Evolutionary conservation across 2,329 filamentous ascomycete genomes (phyloP).

Genomic region (Paradendryphiella salina): DNA sequence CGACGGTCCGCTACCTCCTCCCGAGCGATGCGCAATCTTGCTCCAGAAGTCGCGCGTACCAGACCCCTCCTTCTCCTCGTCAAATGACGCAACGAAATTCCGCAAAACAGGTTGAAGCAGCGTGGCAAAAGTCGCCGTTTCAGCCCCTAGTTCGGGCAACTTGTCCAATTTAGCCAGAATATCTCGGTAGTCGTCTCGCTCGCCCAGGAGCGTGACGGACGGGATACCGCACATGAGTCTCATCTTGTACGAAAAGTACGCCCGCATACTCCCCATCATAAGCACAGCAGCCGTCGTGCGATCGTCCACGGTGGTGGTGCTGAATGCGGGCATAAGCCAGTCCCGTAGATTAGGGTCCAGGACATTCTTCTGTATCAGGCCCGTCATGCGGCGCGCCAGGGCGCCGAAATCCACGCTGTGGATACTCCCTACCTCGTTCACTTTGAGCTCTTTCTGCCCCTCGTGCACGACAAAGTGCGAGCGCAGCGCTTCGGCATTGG

Average conservation of each 20-base stretch:
- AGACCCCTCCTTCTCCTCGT: conserved; percentile 2
- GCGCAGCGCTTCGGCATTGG: conserved; percentile 27
- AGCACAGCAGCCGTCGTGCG: conserved; percentile 15
- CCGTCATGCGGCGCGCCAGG: conserved; percentile 11
- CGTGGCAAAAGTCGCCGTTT: conserved; percentile 11
- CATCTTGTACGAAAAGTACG: conserved; percentile 20
- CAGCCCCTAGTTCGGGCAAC: conserved; percentile 10
- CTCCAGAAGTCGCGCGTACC: conserved; percentile 17
- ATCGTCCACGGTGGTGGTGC: conserved; percentile 21
- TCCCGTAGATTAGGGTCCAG: conserved; percentile 12
- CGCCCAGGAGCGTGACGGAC: conserved; percentile 25
- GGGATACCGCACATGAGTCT: conserved; percentile 18
- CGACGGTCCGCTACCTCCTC: not conserved
- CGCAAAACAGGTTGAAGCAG: conserved; percentile 18
- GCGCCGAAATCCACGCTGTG: conserved; percentile 3
- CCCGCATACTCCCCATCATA: conserved; percentile 25
- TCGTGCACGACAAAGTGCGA: conserved; percentile 41
- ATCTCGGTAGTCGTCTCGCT: conserved; percentile 21
- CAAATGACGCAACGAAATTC: conserved; percentile 19
- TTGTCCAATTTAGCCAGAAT: conserved; percentile 21
- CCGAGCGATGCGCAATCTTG: conserved; percentile 6
- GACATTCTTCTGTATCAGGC: conserved; percentile 14
- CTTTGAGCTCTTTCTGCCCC: conserved; percentile 22
- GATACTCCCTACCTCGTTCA: conserved; percentile 12
- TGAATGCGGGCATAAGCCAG: conserved; percentile 28